Percentiles rank a stretch among this genome's conserved stretches.
phyloP scores from a whole-genome alignment of 164 flowering plant genomes.

The Akebia trifoliata region DNA sequence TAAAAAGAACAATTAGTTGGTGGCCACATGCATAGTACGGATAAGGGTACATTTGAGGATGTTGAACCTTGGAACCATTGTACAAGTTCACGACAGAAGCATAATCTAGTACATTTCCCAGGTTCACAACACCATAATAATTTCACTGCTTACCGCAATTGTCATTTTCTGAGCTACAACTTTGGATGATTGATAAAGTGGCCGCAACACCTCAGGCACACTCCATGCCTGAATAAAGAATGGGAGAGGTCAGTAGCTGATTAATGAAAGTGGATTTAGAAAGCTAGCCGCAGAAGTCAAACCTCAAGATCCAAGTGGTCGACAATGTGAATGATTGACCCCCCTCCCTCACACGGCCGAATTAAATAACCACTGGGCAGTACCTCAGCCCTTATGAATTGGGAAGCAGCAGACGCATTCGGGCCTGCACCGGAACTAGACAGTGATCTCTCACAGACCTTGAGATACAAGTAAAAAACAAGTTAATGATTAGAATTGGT shows the following conservation, averaged over 20 bases:
- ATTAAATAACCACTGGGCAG: constrained; percentile 91
- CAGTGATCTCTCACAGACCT: constrained; percentile 94
- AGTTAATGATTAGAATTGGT: too few species aligned
- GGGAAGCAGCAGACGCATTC: constrained; percentile 56
- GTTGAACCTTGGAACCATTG: too few species aligned
- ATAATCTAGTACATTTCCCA: not conserved
- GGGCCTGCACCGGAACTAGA: constrained; percentile 85
- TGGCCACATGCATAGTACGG: too few species aligned
- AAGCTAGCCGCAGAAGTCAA: not conserved
- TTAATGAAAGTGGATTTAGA: not conserved
- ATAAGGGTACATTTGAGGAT: too few species aligned
- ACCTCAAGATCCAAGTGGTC: constrained; percentile 95
- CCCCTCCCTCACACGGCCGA: constrained; percentile 94
- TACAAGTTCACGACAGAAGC: too few species aligned
- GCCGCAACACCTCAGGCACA: constrained; percentile 85
- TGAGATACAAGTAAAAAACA: constrained; percentile 8
- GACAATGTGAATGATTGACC: constrained; percentile 86
- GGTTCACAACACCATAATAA: constrained; percentile 1
- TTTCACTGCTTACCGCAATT: constrained; percentile 61
- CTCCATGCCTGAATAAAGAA: constrained; percentile 63
- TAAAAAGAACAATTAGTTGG: too few species aligned
- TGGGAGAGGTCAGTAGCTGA: not conserved
- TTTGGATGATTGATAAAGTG: constrained; percentile 87
- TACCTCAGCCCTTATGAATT: constrained; percentile 84
- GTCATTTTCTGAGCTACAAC: constrained; percentile 89